These are phyloP conservation scores for Serendipita sp. DNA, from an alignment of 768 basidiomycete species.

Conservation along the genomic window DNA sequence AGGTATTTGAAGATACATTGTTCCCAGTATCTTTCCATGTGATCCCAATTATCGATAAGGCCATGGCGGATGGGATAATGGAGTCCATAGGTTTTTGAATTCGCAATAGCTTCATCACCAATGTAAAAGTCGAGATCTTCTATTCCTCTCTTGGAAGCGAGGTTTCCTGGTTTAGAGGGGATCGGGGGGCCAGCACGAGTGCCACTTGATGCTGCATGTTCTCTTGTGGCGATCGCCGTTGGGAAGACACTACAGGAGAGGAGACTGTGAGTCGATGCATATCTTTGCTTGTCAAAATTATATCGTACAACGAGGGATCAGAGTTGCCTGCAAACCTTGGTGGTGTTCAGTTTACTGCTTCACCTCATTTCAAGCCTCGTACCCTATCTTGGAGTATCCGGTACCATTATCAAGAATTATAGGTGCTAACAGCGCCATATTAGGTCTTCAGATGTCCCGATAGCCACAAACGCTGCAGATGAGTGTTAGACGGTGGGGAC, in stretches of 20 bases:
- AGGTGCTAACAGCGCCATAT: conserved; percentile 76
- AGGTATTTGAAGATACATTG: conserved; percentile 99
- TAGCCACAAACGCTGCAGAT: not conserved
- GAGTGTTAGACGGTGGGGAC: not conserved
- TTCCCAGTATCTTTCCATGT: conserved; percentile 99
- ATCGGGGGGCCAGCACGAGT: conserved; percentile 58
- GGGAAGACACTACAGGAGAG: conserved; percentile 65
- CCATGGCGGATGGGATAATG: conserved; percentile 96
- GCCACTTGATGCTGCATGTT: conserved; percentile 40
- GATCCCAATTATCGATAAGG: conserved; percentile 95
- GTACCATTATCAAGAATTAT: conserved; percentile 98
- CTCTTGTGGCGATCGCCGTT: conserved; percentile 86
- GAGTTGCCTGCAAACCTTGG: conserved; percentile 92
- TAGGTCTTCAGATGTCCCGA: not conserved
- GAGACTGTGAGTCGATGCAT: conserved; percentile 1
- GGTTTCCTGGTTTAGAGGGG: conserved; percentile 73
- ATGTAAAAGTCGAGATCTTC: conserved; percentile 99
- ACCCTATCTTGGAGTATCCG: conserved; percentile 96
- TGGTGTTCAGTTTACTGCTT: not conserved
- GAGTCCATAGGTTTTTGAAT: conserved; percentile 89
- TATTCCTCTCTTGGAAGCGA: conserved; percentile 91
- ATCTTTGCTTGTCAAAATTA: conserved; percentile 14
- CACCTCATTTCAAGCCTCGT: conserved; percentile 17
- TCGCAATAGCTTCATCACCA: conserved; percentile 93
- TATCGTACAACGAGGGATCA: conserved; percentile 84